phyloP scores from a whole-genome alignment of 176 grass and related monocot species.

The Hordeum vulgare region DNA sequence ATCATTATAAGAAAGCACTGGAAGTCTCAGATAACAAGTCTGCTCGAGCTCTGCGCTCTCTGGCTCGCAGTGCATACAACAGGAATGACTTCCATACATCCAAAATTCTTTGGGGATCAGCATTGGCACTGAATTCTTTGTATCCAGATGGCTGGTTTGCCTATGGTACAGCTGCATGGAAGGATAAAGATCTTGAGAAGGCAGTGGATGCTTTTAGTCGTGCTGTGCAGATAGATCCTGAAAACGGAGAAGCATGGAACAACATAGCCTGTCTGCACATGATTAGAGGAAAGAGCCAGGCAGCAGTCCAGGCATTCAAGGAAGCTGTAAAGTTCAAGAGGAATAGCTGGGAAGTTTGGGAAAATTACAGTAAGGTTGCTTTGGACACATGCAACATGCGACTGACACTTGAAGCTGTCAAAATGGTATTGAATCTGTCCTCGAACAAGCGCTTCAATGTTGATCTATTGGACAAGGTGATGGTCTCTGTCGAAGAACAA shows the following conservation, averaged over 20 bases:
- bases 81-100: conserved; percentile 62
- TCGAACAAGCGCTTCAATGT: conserved; percentile 54
- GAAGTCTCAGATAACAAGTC: conserved; percentile 69
- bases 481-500: conserved; percentile 44
- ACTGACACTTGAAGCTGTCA: conserved; percentile 78
- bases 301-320: conserved; percentile 79
- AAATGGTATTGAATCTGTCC: conserved; percentile 72
- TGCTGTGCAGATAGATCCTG: conserved; percentile 90
- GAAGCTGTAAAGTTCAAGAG: conserved; percentile 95
- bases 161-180: conserved; percentile 76
- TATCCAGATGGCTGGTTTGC: conserved; percentile 93
- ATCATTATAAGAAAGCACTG: conserved; percentile 76
- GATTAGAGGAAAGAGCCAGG: conserved; percentile 70
- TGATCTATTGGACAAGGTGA: conserved; percentile 63
- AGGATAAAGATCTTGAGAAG: conserved; percentile 81
- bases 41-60: conserved; percentile 39
- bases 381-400: conserved; percentile 56
- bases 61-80: conserved; percentile 80
- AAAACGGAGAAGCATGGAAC: conserved; percentile 98
- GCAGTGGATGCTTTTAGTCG: conserved; percentile 85
- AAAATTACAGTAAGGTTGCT: conserved; percentile 86
- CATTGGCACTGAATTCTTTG: conserved; percentile 75
- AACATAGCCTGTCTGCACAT: conserved; percentile 95
- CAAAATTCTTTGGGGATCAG: conserved; percentile 87
- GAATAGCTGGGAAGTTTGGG: conserved; percentile 94